phyloP scores from a whole-genome alignment of 768 basidiomycete genomes.

The Tulasnella sp. region DNA sequence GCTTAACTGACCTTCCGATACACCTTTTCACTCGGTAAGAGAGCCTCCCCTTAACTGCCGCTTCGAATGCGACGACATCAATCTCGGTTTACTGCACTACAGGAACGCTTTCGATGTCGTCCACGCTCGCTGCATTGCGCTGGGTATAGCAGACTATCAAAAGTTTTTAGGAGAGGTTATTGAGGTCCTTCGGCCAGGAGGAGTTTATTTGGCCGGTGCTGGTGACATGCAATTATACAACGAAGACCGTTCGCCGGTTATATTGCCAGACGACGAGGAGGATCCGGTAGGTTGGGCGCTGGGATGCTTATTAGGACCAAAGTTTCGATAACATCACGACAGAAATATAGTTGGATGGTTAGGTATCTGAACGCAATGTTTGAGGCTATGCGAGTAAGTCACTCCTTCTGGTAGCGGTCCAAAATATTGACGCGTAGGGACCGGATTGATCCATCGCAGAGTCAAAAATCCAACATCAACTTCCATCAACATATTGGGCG shows the following conservation, averaged over 20 bases:
- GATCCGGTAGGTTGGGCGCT: neutral
- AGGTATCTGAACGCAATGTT: neutral
- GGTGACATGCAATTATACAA: slow-evolving; percentile 4
- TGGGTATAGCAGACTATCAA: slow-evolving; percentile 6
- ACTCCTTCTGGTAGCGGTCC: neutral
- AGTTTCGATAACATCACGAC: no score
- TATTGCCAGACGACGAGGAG: neutral
- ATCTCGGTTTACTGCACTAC: slow-evolving; percentile 14
- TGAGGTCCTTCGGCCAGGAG: slow-evolving; percentile 11
- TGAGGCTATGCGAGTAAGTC: neutral
- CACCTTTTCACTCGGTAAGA: neutral
- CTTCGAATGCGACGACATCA: slow-evolving; percentile 18
- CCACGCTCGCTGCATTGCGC: neutral
- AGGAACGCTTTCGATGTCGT: slow-evolving; percentile 8
- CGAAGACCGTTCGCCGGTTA: neutral
- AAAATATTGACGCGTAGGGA: neutral
- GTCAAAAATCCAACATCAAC: neutral
- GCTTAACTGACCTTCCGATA: no score
- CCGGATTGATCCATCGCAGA: neutral
- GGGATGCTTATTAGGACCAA: neutral
- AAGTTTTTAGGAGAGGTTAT: neutral
- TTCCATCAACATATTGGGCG: neutral
- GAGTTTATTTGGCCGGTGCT: slow-evolving; percentile 6
- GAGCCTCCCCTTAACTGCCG: slow-evolving; percentile 8
- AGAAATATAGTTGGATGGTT: neutral